Base-by-base conservation (phyloP, 129 eudicot species). In the Silybum marianum region DNA sequence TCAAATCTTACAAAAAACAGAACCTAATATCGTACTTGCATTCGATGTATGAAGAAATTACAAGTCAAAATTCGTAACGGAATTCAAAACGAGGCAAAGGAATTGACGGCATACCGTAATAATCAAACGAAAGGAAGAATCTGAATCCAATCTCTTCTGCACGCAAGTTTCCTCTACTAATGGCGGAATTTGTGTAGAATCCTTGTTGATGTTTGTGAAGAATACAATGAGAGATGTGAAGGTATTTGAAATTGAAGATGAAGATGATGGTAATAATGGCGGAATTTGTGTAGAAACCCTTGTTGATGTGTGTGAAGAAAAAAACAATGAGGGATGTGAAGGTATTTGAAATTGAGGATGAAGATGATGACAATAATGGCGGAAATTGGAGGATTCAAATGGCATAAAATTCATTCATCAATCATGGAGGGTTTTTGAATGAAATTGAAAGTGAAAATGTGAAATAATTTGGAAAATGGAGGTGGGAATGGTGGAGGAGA, bases 41-140 rank as follows among this genome's bases (percentile, higher is more conserved):
- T 48, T 54, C 19, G 2, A 48, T 9, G 30, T 9, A 23, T 4
- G 65, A 10, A 22, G 72, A 21, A 54, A 79, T 1, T 19, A 36
- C 3, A 39, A 54, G 11, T 25, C 22, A 18, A 4, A 32, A 72
- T 72, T 21, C 60, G 28, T 30, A 46, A 24, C 23, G 21, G 22
- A 69, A 79, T 38, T 65, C 26, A 65, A 65, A 36, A 6, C 2
- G 36, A 8, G 44, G 28, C 1, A 38, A 46, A 24, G 36, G 66
- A 30, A 66, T 65, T 42, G 69, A 75, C 40, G 1, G 66, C 84
- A 24, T 81, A 81, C 75, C 80, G 69, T 42, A 26, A 42, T 40
- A 42, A 74, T 65, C 22, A 21, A 36, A 36, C 48, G 22, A 36
- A 71, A 71, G 12, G 51, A 36, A 34, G 75, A 34, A 71, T 71